Conservation (phyloP, 1,284 basidiomycete species). For the Meripilus lineatus region DNA sequence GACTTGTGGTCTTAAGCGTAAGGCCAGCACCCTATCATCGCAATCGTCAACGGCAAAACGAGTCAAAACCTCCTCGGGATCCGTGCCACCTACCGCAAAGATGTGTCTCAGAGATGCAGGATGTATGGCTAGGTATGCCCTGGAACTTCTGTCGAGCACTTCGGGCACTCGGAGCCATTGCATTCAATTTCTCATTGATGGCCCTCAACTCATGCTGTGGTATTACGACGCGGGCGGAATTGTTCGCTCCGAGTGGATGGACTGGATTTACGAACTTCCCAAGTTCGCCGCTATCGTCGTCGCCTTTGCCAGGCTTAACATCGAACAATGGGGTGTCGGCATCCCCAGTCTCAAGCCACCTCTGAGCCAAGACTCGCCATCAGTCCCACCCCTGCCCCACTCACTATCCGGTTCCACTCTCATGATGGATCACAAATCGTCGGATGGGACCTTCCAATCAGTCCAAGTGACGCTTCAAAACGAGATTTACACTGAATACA, state of each 20-base stretch:
- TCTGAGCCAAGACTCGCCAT: background rate
- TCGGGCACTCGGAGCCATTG: background rate
- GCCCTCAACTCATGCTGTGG: background rate
- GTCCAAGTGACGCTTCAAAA: slow-evolving; percentile 1
- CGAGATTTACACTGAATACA: slow-evolving; percentile 5
- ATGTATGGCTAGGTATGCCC: slow-evolving; percentile 2
- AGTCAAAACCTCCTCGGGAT: too few species aligned
- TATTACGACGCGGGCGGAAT: slow-evolving; percentile 8
- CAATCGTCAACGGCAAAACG: too few species aligned
- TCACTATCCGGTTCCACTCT: background rate
- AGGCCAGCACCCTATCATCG: too few species aligned
- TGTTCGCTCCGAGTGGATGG: background rate
- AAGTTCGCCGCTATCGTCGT: slow-evolving; percentile 8
- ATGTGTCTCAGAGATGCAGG: too few species aligned
- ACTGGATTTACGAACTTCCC: slow-evolving; percentile 4
- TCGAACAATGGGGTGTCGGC: background rate
- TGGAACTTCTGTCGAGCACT: background rate
- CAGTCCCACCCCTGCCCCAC: background rate
- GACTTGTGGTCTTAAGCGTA: too few species aligned
- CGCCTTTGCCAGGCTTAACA: background rate
- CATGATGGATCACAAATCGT: background rate
- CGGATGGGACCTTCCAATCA: background rate
- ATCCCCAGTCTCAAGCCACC: background rate
- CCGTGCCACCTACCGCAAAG: too few species aligned
- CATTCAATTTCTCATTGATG: background rate